Conservation (phyloP, 495 filamentous ascomycete species). For the Penicillium waksmanii region DNA sequence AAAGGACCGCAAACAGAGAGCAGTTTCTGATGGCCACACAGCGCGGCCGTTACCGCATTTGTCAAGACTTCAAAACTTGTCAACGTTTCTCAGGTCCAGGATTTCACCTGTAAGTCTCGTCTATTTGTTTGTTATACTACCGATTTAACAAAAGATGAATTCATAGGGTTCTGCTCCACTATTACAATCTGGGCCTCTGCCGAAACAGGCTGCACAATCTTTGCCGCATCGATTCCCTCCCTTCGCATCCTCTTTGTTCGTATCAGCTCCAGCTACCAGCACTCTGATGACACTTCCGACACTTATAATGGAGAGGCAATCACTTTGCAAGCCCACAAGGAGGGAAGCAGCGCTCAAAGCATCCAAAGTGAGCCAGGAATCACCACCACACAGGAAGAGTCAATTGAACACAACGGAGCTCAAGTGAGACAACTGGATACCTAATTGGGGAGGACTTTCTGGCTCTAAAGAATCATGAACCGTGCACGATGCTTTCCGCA, state of each 20-base stretch:
- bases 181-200: slow-evolving; percentile 28
- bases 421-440: not conserved
- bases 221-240: slow-evolving; percentile 26
- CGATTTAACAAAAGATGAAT: not conserved
- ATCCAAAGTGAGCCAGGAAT: not conserved
- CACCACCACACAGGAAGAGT: not conserved
- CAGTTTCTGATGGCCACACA: not conserved
- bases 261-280: slow-evolving; percentile 21
- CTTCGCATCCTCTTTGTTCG: slow-evolving; percentile 20
- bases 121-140: not conserved
- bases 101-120: slow-evolving; percentile 25
- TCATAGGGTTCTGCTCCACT: slow-evolving; percentile 15
- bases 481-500: no score
- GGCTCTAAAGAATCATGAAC: no score
- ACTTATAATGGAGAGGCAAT: slow-evolving; percentile 2
- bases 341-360: not conserved
- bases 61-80: slow-evolving; percentile 27
- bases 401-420: not conserved
- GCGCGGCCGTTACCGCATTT: slow-evolving; percentile 24
- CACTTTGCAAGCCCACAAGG: slow-evolving; percentile 2
- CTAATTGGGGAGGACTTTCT: not conserved
- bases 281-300: slow-evolving; percentile 2
- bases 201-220: slow-evolving; percentile 26
- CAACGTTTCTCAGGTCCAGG: slow-evolving; percentile 19
- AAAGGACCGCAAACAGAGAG: not conserved